Evolutionary conservation across 805 yeast genomes (phyloP).

Genomic region (Kuraishia hungarica): DNA sequence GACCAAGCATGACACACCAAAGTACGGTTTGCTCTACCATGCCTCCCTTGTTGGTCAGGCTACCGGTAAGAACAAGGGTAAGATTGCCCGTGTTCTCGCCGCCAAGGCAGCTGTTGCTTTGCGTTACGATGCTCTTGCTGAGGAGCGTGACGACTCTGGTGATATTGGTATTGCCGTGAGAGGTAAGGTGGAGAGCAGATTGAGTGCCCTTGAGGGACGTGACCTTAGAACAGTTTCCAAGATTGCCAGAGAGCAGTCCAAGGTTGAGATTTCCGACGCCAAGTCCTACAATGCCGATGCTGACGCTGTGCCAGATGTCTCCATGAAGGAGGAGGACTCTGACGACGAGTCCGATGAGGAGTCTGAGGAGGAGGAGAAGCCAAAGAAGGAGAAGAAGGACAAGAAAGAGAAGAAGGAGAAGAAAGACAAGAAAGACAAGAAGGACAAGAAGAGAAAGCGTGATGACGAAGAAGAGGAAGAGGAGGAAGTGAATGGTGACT

Average conservation of each 20-base stretch:
- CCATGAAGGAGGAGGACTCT: slow-evolving; percentile 15
- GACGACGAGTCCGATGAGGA: slow-evolving; percentile 19
- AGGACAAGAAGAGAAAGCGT: slow-evolving; percentile 22
- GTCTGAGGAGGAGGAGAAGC: slow-evolving; percentile 18
- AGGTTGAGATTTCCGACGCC: slow-evolving; percentile 79
- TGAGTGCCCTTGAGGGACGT: slow-evolving; percentile 93
- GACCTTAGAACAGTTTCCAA: slow-evolving; percentile 86
- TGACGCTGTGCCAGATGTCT: slow-evolving; percentile 47
- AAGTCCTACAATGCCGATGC: slow-evolving; percentile 93
- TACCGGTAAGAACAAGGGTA: slow-evolving; percentile 94
- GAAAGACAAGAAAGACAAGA: slow-evolving; percentile 10
- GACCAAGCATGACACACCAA: slow-evolving; percentile 95
- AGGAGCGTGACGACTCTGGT: slow-evolving; percentile 94
- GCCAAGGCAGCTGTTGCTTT: slow-evolving; percentile 97
- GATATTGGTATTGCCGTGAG: slow-evolving; percentile 88
- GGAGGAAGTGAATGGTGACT: slow-evolving; percentile 11
- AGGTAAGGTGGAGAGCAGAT: slow-evolving; percentile 88
- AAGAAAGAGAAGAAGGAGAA: slow-evolving; percentile 15
- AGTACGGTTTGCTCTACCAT: slow-evolving; percentile 92
- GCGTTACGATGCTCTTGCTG: slow-evolving; percentile 94
- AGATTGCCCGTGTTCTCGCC: slow-evolving; percentile 96
- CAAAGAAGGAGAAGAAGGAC: slow-evolving; percentile 13
- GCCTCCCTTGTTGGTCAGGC: slow-evolving; percentile 93
- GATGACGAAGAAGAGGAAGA: slow-evolving; percentile 22
- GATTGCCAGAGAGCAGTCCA: slow-evolving; percentile 74